phyloP scores from a whole-genome alignment of 2,329 filamentous ascomycete species.

The Aureobasidium sp. region DNA sequence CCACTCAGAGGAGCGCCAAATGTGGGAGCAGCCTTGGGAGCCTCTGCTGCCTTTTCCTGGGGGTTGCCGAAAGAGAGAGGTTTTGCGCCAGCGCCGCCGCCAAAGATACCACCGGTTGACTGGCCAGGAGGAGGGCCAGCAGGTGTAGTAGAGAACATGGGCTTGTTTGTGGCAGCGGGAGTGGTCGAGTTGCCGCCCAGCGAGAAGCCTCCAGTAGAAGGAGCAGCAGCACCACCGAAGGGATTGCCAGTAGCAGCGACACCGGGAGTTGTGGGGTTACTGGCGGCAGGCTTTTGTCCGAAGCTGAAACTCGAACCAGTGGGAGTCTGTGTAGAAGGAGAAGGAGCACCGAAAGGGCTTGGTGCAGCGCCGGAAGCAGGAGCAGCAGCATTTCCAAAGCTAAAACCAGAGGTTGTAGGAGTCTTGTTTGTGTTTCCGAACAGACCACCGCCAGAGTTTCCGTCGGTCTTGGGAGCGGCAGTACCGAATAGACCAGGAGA shows the following conservation, averaged over 20 bases:
- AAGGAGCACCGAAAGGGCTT: constrained; percentile 14
- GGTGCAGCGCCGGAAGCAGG: neutral
- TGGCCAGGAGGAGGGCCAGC: constrained; percentile 20
- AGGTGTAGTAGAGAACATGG: constrained; percentile 20
- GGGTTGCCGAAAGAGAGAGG: constrained; percentile 16
- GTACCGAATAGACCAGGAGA: constrained; percentile 14
- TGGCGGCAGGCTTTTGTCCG: constrained; percentile 1
- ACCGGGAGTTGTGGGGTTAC: constrained; percentile 40
- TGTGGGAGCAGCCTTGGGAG: constrained; percentile 11
- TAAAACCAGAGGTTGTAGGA: constrained; percentile 11
- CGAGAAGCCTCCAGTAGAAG: neutral
- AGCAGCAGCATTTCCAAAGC: constrained; percentile 13
- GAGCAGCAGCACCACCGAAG: neutral
- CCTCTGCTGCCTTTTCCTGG: constrained; percentile 9
- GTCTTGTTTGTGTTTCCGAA: constrained; percentile 15
- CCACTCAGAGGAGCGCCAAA: neutral
- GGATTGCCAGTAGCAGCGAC: constrained; percentile 1
- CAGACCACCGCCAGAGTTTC: constrained; percentile 10
- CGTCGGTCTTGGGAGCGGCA: constrained; percentile 1
- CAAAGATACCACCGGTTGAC: constrained; percentile 13
- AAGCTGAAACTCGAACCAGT: constrained; percentile 13
- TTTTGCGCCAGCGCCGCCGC: neutral
- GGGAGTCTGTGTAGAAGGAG: neutral
- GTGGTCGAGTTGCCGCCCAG: constrained; percentile 14
- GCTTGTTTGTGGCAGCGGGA: constrained; percentile 17